Percentiles rank a stretch among this genome's conserved stretches.
These are phyloP conservation scores for Penicillium tannophilum DNA, from an alignment of 495 filamentous ascomycete species.

Conservation along the genomic window DNA sequence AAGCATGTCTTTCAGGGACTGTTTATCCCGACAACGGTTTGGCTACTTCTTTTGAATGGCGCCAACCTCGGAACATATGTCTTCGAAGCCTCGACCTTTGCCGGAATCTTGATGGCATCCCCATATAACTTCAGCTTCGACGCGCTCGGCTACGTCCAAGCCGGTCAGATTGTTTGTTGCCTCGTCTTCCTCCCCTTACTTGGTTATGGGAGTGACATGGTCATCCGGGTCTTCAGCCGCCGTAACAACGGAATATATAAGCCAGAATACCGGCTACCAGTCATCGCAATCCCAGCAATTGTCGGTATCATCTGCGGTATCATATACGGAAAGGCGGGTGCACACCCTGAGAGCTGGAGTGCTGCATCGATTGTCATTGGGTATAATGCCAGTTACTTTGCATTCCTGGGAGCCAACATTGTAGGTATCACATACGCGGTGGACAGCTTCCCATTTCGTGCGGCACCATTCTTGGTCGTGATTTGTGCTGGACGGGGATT, in stretches of 20 bases:
- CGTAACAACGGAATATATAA: constrained; percentile 22
- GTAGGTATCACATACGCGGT: constrained; percentile 31
- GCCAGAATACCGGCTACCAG: constrained; percentile 26
- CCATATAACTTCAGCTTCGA: constrained; percentile 23
- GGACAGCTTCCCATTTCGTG: constrained; percentile 27
- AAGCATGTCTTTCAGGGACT: constrained; percentile 26
- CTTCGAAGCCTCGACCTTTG: constrained; percentile 23
- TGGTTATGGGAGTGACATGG: constrained; percentile 26
- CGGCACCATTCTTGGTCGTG: constrained; percentile 27
- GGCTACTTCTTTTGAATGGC: constrained; percentile 28
- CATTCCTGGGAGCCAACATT: constrained; percentile 26
- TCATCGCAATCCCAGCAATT: constrained; percentile 24
- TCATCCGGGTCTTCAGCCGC: constrained; percentile 15
- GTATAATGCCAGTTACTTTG: constrained; percentile 31
- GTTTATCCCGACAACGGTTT: constrained; percentile 24
- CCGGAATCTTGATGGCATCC: constrained; percentile 18
- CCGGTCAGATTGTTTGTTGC: constrained; percentile 26
- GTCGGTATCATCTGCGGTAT: constrained; percentile 24
- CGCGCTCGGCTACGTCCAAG: constrained; percentile 27
- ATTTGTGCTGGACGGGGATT: constrained; percentile 28
- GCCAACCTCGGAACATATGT: constrained; percentile 28
- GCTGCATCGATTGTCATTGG: constrained; percentile 17
- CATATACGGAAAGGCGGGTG: constrained; percentile 27
- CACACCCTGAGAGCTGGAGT: constrained; percentile 19
- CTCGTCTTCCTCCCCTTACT: constrained; percentile 28